phyloP scores from a whole-genome alignment of 805 yeast genomes.

The Metschnikowia dekortorum region DNA sequence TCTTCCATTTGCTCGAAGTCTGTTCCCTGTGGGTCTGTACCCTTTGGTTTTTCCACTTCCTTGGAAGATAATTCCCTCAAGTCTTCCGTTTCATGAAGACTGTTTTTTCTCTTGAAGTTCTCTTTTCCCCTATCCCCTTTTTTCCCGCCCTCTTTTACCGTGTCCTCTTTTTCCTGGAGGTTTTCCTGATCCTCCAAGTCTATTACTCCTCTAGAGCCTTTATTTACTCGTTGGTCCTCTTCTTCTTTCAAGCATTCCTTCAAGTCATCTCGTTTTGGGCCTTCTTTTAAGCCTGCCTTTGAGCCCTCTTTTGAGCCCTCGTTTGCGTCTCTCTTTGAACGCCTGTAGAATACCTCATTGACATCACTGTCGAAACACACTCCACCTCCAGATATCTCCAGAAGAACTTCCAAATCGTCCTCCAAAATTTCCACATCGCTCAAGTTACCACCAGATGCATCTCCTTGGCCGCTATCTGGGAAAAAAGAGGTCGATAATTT shows the following conservation, averaged over 20 bases:
- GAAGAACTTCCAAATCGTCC: conserved; percentile 9
- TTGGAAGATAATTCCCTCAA: neutral
- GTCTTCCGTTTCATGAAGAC: neutral
- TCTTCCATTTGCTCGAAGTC: too few relatives aligned
- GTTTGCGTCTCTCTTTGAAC: neutral
- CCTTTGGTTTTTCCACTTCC: neutral
- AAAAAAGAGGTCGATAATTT: neutral
- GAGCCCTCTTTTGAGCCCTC: neutral
- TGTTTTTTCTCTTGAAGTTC: neutral
- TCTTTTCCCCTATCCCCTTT: neutral
- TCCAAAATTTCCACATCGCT: conserved; percentile 12
- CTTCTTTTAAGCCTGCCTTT: too few relatives aligned
- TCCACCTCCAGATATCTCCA: conserved; percentile 4
- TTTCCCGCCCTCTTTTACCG: neutral
- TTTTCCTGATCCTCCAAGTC: too few relatives aligned
- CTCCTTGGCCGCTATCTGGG: neutral
- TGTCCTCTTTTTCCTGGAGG: neutral
- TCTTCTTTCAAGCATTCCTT: neutral
- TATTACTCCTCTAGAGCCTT: neutral
- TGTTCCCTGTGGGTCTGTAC: neutral
- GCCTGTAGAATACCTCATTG: neutral
- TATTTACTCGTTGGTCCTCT: neutral
- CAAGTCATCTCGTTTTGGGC: too few relatives aligned
- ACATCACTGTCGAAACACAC: neutral
- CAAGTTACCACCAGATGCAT: neutral